These are phyloP conservation scores for Paracoccidioides brasiliensis DNA, from an alignment of 2,329 filamentous ascomycete species.

Conservation along the genomic window DNA sequence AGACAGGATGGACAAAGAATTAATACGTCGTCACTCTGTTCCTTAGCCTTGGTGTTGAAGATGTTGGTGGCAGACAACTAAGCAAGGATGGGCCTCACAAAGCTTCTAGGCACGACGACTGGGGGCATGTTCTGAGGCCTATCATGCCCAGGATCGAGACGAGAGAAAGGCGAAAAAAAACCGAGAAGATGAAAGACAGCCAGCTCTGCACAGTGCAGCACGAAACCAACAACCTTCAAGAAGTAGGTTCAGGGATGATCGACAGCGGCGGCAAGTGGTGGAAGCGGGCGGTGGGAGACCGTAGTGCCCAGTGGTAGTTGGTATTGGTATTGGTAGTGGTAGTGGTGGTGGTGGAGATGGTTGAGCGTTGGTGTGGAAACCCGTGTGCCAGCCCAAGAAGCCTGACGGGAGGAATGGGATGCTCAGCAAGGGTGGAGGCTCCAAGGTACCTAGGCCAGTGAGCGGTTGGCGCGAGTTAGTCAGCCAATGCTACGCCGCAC, in stretches of 20 bases:
- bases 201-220: not conserved
- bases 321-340: too few species aligned
- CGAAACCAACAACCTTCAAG: not conserved
- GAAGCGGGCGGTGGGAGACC: not conserved
- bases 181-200: not conserved
- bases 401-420: not conserved
- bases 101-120: not conserved
- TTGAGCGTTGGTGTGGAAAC: not conserved
- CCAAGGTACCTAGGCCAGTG: too few species aligned
- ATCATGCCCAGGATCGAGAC: not conserved
- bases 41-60: not conserved
- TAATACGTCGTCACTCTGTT: not conserved
- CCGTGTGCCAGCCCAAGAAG: not conserved
- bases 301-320: too few species aligned
- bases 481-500: too few species aligned
- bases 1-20: not conserved
- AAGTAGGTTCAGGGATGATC: not conserved
- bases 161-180: not conserved
- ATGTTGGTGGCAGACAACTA: not conserved
- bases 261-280: not conserved
- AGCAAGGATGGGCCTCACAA: not conserved
- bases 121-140: not conserved
- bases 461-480: too few species aligned
- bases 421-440: too few species aligned
- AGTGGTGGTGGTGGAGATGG: too few species aligned